Percentiles rank a stretch among this genome's conserved stretches.
Conservation (phyloP, 1,284 basidiomycete species). For the Cryptococcus maquisensis region DNA sequence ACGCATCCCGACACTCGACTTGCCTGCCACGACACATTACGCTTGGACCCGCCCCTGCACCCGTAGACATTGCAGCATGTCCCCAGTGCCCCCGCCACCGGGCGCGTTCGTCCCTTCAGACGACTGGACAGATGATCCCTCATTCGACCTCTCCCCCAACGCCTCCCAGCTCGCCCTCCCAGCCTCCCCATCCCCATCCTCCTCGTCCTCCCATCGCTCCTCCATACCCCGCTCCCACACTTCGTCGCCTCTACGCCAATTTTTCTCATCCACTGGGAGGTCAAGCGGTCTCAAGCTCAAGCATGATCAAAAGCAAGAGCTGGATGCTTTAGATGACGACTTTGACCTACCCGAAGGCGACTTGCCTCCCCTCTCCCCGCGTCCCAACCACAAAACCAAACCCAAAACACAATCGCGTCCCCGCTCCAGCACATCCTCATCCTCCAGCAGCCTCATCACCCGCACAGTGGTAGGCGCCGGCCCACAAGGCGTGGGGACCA, state of each 20-base stretch:
- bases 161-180: slow-evolving; percentile 16
- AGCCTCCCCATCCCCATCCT: slow-evolving; percentile 12
- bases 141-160: slow-evolving; percentile 31
- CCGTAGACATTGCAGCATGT: slow-evolving; percentile 6
- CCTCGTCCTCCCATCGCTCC: slow-evolving; percentile 16
- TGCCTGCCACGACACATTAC: too few relatives aligned
- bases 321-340: slow-evolving; percentile 21
- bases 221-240: slow-evolving; percentile 12
- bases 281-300: slow-evolving; percentile 9
- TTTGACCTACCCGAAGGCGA: slow-evolving; percentile 18
- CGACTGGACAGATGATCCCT: slow-evolving; percentile 42
- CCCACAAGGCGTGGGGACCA: slow-evolving; percentile 35
- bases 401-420: slow-evolving; percentile 1
- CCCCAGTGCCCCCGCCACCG: slow-evolving; percentile 25
- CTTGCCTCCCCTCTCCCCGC: background rate
- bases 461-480: slow-evolving; percentile 31
- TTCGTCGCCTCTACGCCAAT: slow-evolving; percentile 29
- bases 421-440: slow-evolving; percentile 10
- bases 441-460: slow-evolving; percentile 13
- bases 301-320: slow-evolving; percentile 4
- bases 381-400: background rate
- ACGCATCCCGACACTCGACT: too few relatives aligned
- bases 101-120: slow-evolving; percentile 27
- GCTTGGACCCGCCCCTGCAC: too few relatives aligned
- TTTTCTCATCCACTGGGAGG: slow-evolving; percentile 4